phyloP scores from a whole-genome alignment of 129 eudicot genomes.

The Chrysanthemum makinoi region DNA sequence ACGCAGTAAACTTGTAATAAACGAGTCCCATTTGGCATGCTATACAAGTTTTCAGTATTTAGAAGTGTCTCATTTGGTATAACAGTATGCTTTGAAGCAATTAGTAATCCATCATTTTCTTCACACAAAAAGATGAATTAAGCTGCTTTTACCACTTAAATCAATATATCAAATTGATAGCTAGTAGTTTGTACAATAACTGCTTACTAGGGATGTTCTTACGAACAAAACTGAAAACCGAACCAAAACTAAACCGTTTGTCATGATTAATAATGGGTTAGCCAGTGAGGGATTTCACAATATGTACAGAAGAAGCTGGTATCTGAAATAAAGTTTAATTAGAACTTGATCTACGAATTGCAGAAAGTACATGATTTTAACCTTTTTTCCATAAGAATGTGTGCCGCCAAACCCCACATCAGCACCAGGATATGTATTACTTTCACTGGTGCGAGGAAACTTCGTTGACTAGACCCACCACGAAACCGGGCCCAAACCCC shows the following conservation, averaged over 20 bases:
- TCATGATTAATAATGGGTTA: too few species aligned
- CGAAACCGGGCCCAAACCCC: constrained; percentile 34
- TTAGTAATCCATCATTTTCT: not conserved
- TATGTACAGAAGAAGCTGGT: not conserved
- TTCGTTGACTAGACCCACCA: constrained; percentile 33
- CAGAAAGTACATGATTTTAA: not conserved
- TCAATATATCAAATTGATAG: too few species aligned
- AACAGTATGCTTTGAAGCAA: too few species aligned
- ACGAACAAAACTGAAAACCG: too few species aligned
- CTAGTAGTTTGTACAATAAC: too few species aligned
- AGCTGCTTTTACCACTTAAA: too few species aligned
- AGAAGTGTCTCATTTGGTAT: too few species aligned
- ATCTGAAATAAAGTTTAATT: not conserved
- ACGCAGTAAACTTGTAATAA: not conserved
- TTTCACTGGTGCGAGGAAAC: not conserved
- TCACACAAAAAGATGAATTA: too few species aligned
- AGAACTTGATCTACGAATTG: not conserved
- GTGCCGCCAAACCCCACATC: not conserved
- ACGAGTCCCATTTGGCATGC: not conserved
- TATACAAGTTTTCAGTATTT: too few species aligned
- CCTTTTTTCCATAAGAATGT: not conserved
- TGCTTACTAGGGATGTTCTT: too few species aligned
- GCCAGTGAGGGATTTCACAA: too few species aligned
- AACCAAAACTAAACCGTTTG: too few species aligned
- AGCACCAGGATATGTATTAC: not conserved